A percentile compares a stretch with the other conserved stretches of the same genome.
These are phyloP conservation scores for Hypoxylon intermedium DNA, from an alignment of 495 filamentous ascomycete genomes.

Conservation along the genomic window DNA sequence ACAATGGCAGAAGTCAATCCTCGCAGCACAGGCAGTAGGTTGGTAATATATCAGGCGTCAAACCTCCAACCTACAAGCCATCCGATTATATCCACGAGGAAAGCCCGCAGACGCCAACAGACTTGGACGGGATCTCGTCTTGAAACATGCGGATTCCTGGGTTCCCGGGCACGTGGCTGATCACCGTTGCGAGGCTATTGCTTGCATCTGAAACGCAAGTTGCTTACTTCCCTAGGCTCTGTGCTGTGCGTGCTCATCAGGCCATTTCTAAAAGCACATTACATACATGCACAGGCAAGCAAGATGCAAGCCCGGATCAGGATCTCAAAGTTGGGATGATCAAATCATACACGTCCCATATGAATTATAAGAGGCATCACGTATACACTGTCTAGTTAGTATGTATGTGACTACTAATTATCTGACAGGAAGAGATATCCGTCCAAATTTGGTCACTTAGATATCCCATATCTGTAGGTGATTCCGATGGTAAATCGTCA, in stretches of 20 bases:
- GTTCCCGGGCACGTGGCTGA: slow-evolving; percentile 6
- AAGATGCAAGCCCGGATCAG: neutral
- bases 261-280: slow-evolving; percentile 2
- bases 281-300: slow-evolving; percentile 2
- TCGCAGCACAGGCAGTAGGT: too few relatives aligned
- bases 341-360: neutral
- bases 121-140: slow-evolving; percentile 20
- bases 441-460: too few relatives aligned
- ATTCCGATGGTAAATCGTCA: neutral
- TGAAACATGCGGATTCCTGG: slow-evolving; percentile 15
- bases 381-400: too few relatives aligned
- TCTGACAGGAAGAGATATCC: neutral
- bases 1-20: neutral
- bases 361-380: too few relatives aligned
- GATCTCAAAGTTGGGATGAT: neutral
- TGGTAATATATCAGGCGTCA: too few relatives aligned
- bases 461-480: too few relatives aligned
- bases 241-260: slow-evolving; percentile 9
- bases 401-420: neutral
- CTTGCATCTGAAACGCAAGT: slow-evolving; percentile 26
- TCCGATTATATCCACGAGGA: slow-evolving; percentile 6
- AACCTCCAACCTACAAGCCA: too few relatives aligned
- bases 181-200: slow-evolving; percentile 14
- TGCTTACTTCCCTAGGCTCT: neutral
- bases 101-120: slow-evolving; percentile 4